Conservation (phyloP, 2,329 filamentous ascomycete genomes). For the Claviceps fusiformis region DNA sequence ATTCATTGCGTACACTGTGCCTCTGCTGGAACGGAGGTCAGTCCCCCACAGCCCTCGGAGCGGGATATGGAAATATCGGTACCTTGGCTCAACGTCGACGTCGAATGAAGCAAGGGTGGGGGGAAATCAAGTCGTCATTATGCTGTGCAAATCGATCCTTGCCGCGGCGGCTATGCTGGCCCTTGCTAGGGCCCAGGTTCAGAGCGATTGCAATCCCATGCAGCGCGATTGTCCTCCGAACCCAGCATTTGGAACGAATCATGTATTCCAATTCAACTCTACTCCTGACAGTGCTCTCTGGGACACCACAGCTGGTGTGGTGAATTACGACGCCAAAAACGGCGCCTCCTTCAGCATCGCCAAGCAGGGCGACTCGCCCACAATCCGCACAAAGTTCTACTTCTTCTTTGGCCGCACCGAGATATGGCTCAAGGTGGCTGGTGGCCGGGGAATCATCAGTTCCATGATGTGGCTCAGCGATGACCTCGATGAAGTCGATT, state of each 20-base stretch:
- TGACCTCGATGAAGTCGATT: slow-evolving; percentile 78
- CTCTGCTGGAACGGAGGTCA: slow-evolving; percentile 1
- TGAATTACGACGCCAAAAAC: slow-evolving; percentile 45
- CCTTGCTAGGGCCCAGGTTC: slow-evolving; percentile 55
- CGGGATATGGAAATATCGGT: background rate
- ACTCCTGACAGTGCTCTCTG: slow-evolving; percentile 48
- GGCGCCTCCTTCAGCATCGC: slow-evolving; percentile 62
- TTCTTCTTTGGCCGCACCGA: slow-evolving; percentile 77
- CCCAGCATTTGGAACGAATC: slow-evolving; percentile 52
- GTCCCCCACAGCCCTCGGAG: background rate
- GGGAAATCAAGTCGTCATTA: background rate
- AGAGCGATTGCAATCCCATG: slow-evolving; percentile 64
- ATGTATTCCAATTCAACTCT: slow-evolving; percentile 51
- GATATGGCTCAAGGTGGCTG: slow-evolving; percentile 62
- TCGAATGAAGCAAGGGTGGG: background rate
- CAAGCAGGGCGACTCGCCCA: slow-evolving; percentile 61
- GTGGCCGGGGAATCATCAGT: slow-evolving; percentile 63
- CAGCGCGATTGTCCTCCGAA: slow-evolving; percentile 55
- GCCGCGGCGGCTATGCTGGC: slow-evolving; percentile 26
- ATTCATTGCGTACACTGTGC: background rate
- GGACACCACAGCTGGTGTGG: slow-evolving; percentile 53
- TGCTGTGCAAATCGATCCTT: slow-evolving; percentile 13
- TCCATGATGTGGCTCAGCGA: slow-evolving; percentile 75
- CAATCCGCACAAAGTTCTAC: slow-evolving; percentile 66
- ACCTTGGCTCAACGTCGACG: background rate